A percentile compares a stretch with the other conserved stretches of the same genome.
Evolutionary conservation across 306 rosid genomes (phyloP).

Genomic region (Calophaca sinica): DNA sequence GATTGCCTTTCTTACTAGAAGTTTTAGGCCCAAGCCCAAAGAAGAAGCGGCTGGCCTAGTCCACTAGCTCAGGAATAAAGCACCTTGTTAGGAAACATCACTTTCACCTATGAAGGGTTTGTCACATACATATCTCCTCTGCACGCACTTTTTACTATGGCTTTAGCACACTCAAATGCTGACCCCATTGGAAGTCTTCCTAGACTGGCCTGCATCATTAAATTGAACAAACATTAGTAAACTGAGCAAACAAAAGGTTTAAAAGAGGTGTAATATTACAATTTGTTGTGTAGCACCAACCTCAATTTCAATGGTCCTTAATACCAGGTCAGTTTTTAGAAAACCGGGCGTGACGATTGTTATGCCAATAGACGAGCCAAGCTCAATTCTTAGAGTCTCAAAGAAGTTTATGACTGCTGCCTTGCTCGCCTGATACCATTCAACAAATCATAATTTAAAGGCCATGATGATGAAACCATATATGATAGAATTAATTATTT

Average conservation of each 20-base stretch:
- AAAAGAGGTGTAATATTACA: background rate
- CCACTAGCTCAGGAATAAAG: slow-evolving; percentile 42
- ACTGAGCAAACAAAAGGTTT: background rate
- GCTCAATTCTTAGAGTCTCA: slow-evolving; percentile 58
- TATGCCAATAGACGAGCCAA: slow-evolving; percentile 47
- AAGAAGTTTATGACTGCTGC: slow-evolving; percentile 55
- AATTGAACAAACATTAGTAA: background rate
- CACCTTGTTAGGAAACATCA: slow-evolving; percentile 37
- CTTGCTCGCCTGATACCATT: slow-evolving; percentile 59
- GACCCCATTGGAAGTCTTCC: slow-evolving; percentile 41
- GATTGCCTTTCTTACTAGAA: background rate
- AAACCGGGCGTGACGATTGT: slow-evolving; percentile 59
- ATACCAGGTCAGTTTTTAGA: slow-evolving; percentile 38
- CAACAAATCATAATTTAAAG: slow-evolving; percentile 3
- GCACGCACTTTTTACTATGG: slow-evolving; percentile 46
- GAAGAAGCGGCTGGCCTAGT: background rate
- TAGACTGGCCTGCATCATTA: slow-evolving; percentile 38
- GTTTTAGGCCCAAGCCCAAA: background rate
- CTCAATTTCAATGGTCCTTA: background rate
- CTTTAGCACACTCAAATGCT: slow-evolving; percentile 44
- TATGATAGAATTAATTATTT: no score
- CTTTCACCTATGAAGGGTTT: slow-evolving; percentile 47
- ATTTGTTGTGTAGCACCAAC: slow-evolving; percentile 3
- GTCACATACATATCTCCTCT: slow-evolving; percentile 53
- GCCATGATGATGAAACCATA: no score